Evolutionary conservation across 2,329 filamentous ascomycete genomes (phyloP).

Genomic region (Coniella lustricola): DNA sequence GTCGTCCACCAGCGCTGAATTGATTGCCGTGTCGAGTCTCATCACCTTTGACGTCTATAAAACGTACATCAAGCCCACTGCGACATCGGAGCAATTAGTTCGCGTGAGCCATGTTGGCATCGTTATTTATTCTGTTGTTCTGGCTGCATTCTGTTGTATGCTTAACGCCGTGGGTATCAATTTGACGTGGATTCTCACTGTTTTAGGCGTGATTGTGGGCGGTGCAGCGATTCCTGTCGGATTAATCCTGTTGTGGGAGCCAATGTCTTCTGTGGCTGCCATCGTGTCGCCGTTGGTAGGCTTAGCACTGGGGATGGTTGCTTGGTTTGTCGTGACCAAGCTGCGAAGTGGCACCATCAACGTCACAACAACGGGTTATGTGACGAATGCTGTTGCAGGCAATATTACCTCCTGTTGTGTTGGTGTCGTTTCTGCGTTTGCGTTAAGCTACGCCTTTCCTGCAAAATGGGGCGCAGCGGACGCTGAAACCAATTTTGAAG

Average conservation of each 20-base stretch:
- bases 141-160: conserved; percentile 28
- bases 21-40: conserved; percentile 33
- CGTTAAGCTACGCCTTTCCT: conserved; percentile 28
- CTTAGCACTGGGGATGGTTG: conserved; percentile 25
- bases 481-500: conserved; percentile 17
- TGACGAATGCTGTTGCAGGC: conserved; percentile 31
- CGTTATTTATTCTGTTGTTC: conserved; percentile 25
- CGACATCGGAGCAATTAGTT: conserved; percentile 25
- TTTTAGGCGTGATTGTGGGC: conserved; percentile 33
- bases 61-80: conserved; percentile 28
- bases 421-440: conserved; percentile 27
- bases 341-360: conserved; percentile 27
- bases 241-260: conserved; percentile 30
- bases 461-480: conserved; percentile 20
- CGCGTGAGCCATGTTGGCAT: conserved; percentile 28
- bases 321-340: conserved; percentile 31
- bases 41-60: conserved; percentile 34
- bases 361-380: conserved; percentile 29
- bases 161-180: conserved; percentile 30
- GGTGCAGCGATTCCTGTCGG: conserved; percentile 30
- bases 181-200: conserved; percentile 33
- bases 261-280: conserved; percentile 31
- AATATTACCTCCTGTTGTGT: conserved; percentile 30
- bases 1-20: conserved; percentile 33
- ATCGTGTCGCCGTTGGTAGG: conserved; percentile 29